Evolutionary conservation across 2,329 filamentous ascomycete species (phyloP).

Genomic region (Aureobasidium sp.): DNA sequence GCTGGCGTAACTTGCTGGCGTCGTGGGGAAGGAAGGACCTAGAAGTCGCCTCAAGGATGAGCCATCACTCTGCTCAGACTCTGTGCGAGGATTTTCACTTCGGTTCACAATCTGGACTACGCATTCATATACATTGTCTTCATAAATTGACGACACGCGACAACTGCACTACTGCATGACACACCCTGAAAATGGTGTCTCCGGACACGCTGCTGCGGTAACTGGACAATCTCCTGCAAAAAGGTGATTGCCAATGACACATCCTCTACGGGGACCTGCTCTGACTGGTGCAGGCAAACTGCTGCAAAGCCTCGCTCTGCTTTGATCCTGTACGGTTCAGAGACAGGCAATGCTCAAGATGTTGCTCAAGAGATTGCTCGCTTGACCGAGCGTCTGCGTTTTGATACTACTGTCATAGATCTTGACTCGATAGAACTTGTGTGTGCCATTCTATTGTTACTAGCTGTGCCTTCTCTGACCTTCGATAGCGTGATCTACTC

Average conservation of each 20-base stretch:
- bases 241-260: not conserved
- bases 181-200: not conserved
- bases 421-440: constrained; percentile 71
- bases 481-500: constrained; percentile 34
- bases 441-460: constrained; percentile 28
- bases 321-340: constrained; percentile 83
- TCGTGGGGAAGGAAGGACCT: not conserved
- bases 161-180: not conserved
- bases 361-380: constrained; percentile 76
- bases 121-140: not conserved
- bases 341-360: constrained; percentile 91
- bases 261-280: not conserved
- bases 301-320: constrained; percentile 26
- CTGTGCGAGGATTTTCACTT: not conserved
- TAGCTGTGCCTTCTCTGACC: constrained; percentile 1
- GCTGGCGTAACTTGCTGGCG: not conserved
- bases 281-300: constrained; percentile 1
- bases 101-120: not conserved
- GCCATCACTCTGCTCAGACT: not conserved
- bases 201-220: not conserved
- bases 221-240: not conserved
- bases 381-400: constrained; percentile 67
- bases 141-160: not conserved
- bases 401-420: constrained; percentile 65
- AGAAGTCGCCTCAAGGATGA: not conserved